A percentile compares a stretch with the other conserved stretches of the same genome.
Conservation (phyloP, 805 yeast genomes). For the Kuraishia ogatae region DNA sequence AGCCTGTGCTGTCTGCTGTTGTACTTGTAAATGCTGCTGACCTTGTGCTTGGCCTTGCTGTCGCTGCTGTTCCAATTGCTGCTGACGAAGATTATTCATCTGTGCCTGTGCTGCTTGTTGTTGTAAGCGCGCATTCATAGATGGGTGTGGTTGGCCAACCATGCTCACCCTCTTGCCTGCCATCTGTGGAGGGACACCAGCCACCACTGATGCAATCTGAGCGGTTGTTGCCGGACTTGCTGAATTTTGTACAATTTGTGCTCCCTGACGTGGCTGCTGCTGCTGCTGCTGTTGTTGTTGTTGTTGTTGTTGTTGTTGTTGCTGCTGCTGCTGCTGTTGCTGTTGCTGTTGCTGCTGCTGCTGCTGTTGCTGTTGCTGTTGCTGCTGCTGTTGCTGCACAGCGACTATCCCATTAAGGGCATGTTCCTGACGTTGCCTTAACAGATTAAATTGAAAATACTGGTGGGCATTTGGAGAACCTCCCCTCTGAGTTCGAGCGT, state of each 20-base stretch:
- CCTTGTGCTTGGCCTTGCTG: conserved; percentile 14
- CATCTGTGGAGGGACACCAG: conserved; percentile 2
- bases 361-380: conserved; percentile 9
- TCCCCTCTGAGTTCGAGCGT: conserved; percentile 65
- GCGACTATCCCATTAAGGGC: conserved; percentile 11
- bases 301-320: conserved; percentile 5
- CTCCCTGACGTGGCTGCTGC: conserved; percentile 10
- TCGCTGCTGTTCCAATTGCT: conserved; percentile 19
- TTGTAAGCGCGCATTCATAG: conserved; percentile 16
- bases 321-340: conserved; percentile 9
- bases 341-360: conserved; percentile 12
- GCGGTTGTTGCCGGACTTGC: not conserved
- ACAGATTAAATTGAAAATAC: conserved; percentile 55
- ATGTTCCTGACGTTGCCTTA: conserved; percentile 50
- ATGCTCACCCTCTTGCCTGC: not conserved
- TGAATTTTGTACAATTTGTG: conserved; percentile 6
- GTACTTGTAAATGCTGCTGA: conserved; percentile 6
- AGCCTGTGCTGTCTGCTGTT: conserved; percentile 5
- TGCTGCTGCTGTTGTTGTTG: conserved; percentile 11
- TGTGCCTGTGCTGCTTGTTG: conserved; percentile 41
- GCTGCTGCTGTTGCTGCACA: conserved; percentile 2
- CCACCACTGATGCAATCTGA: conserved; percentile 1
- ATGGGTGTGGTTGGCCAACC: conserved; percentile 4
- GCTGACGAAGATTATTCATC: conserved; percentile 42
- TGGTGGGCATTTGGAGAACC: conserved; percentile 59